Conservation (phyloP, 768 basidiomycete genomes). For the Agrocybe praecox region DNA sequence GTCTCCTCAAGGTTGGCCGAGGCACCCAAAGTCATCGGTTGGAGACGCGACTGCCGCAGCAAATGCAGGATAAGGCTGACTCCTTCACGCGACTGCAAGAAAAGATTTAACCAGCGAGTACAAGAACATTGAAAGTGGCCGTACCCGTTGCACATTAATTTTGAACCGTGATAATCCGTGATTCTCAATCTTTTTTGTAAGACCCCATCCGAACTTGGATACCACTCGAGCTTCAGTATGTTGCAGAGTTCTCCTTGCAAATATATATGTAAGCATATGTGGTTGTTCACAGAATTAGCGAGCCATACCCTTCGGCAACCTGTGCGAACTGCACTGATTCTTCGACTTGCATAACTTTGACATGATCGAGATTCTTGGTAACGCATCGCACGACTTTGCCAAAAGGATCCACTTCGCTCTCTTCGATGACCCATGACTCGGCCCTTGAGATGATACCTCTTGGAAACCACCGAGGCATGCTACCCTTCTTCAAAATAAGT, state of each 20-base stretch:
- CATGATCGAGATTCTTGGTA: constrained; percentile 91
- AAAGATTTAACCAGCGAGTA: constrained; percentile 5
- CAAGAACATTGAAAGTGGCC: constrained; percentile 23
- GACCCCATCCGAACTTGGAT: constrained; percentile 91
- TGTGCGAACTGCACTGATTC: constrained; percentile 79
- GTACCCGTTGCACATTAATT: constrained; percentile 80
- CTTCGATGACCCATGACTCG: constrained; percentile 94
- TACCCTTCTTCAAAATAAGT: constrained; percentile 89
- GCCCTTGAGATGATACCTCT: constrained; percentile 79
- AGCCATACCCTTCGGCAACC: constrained; percentile 67
- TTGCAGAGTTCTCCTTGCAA: constrained; percentile 75
- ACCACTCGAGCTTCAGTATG: constrained; percentile 84
- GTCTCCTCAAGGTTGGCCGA: constrained; percentile 20
- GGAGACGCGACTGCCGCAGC: constrained; percentile 76
- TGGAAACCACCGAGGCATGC: constrained; percentile 92
- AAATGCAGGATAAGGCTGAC: constrained; percentile 80
- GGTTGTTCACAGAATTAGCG: neutral
- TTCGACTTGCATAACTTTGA: constrained; percentile 91
- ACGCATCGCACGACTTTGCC: constrained; percentile 75
- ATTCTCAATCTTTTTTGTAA: constrained; percentile 84
- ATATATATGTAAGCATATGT: constrained; percentile 2
- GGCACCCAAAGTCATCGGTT: constrained; percentile 53
- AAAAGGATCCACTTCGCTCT: constrained; percentile 89
- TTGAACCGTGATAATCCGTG: constrained; percentile 87
- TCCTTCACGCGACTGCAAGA: constrained; percentile 78